Evolutionary conservation across 129 eudicot species (phyloP).

Genomic region (Tagetes patula): DNA sequence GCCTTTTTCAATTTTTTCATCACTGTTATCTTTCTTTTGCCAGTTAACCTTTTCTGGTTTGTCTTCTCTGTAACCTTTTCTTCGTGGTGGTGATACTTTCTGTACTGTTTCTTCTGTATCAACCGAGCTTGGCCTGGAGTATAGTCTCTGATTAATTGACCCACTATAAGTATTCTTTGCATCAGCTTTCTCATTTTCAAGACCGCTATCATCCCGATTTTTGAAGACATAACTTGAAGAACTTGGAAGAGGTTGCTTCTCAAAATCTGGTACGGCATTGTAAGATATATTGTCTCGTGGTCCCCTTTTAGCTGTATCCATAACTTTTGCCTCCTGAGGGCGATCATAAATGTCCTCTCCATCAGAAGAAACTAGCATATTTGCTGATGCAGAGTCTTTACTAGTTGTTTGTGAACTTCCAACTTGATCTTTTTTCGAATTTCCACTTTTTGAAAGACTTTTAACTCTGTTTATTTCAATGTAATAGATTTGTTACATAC

Average conservation of each 20-base stretch:
- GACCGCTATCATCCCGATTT: conserved; percentile 50
- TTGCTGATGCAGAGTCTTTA: conserved; percentile 61
- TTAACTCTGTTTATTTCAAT: conserved; percentile 58
- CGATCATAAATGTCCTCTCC: conserved; percentile 58
- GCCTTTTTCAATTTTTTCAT: conserved; percentile 61
- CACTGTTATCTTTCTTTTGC: conserved; percentile 56
- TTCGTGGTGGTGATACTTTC: conserved; percentile 91
- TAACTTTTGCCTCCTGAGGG: conserved; percentile 52
- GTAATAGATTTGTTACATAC: background rate
- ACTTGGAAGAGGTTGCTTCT: conserved; percentile 50
- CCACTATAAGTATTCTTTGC: conserved; percentile 40
- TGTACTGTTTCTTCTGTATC: conserved; percentile 73
- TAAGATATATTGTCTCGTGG: conserved; percentile 38
- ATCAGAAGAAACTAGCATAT: conserved; percentile 46
- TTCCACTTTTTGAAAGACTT: conserved; percentile 84
- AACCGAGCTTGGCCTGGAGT: conserved; percentile 43
- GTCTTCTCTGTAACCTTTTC: conserved; percentile 74
- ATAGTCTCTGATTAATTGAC: conserved; percentile 44
- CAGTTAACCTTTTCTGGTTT: conserved; percentile 56
- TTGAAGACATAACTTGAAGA: conserved; percentile 50
- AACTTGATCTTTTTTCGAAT: conserved; percentile 72
- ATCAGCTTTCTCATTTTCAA: conserved; percentile 56
- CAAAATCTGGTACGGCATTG: conserved; percentile 47
- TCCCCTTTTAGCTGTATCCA: conserved; percentile 57
- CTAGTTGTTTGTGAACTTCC: conserved; percentile 49